These are phyloP conservation scores for Spizellomyces punctatus DNA, from an alignment of 192 early-diverging fungal species.

Conservation along the genomic window DNA sequence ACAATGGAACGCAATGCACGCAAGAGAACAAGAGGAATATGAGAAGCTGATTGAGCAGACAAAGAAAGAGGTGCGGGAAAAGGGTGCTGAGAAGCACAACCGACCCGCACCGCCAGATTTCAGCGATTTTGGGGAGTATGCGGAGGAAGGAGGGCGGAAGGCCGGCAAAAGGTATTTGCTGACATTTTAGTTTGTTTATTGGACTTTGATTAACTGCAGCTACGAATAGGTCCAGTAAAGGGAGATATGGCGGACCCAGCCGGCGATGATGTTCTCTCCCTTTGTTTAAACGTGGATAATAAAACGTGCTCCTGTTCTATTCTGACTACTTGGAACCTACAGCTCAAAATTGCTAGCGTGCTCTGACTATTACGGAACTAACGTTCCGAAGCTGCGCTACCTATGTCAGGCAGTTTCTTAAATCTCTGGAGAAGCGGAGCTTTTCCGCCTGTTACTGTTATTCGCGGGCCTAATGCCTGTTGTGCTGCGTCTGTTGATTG, in stretches of 20 bases:
- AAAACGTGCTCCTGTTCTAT: too few species aligned
- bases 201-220: too few species aligned
- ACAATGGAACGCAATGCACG: constrained; percentile 26
- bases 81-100: background rate
- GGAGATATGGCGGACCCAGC: too few species aligned
- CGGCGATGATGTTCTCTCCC: too few species aligned
- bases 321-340: too few species aligned
- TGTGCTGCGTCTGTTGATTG: background rate
- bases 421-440: constrained; percentile 15
- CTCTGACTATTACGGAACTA: too few species aligned
- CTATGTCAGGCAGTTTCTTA: constrained; percentile 27
- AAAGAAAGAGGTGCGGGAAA: constrained; percentile 34
- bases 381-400: background rate
- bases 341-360: too few species aligned
- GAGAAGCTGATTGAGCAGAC: constrained; percentile 35
- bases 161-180: background rate
- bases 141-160: background rate
- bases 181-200: too few species aligned
- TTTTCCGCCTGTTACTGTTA: constrained; percentile 25
- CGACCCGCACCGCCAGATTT: background rate
- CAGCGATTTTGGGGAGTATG: background rate
- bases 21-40: constrained; percentile 33
- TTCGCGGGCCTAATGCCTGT: background rate
- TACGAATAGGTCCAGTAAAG: too few species aligned
- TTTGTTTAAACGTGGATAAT: too few species aligned